Conservation (phyloP, 192 early-diverging fungal genomes). For the Linnemannia exigua region DNA sequence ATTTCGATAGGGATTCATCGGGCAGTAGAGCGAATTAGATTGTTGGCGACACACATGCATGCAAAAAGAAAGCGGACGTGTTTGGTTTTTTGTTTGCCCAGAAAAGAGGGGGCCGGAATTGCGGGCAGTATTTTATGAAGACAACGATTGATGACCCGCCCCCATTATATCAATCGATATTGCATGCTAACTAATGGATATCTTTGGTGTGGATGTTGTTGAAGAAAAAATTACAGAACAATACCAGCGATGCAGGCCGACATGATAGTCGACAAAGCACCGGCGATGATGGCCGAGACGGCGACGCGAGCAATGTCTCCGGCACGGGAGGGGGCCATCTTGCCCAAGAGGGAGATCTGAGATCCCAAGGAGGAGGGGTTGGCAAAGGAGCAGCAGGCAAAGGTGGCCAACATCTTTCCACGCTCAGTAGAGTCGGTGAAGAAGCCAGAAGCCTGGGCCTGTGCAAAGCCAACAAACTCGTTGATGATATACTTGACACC, state of each 20-base stretch:
- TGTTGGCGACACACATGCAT: too few relatives aligned
- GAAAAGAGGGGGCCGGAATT: conserved; percentile 40
- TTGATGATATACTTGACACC: conserved; percentile 68
- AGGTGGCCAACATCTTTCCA: conserved; percentile 69
- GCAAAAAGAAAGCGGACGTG: too few relatives aligned
- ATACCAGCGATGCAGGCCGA: conserved; percentile 88
- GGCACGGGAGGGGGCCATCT: conserved; percentile 79
- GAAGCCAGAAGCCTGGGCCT: conserved; percentile 46
- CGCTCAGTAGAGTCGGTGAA: conserved; percentile 60
- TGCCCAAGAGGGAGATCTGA: conserved; percentile 82
- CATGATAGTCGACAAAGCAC: conserved; percentile 83
- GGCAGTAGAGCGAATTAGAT: too few relatives aligned
- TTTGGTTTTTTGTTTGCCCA: conserved; percentile 21
- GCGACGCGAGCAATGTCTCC: conserved; percentile 81
- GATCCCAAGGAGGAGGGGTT: conserved; percentile 89
- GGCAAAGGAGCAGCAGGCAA: conserved; percentile 91
- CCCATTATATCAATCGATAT: conserved; percentile 41
- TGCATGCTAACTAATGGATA: conserved; percentile 16
- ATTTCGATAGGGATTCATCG: too few relatives aligned
- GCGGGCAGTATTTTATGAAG: conserved; percentile 21
- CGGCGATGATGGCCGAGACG: conserved; percentile 84
- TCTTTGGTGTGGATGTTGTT: background rate
- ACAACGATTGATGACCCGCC: conserved; percentile 37
- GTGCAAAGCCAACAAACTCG: conserved; percentile 88
- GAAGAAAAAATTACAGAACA: conserved; percentile 57